Conservation (phyloP, 2,329 filamentous ascomycete genomes). For the Fusarium brachygibbosum region DNA sequence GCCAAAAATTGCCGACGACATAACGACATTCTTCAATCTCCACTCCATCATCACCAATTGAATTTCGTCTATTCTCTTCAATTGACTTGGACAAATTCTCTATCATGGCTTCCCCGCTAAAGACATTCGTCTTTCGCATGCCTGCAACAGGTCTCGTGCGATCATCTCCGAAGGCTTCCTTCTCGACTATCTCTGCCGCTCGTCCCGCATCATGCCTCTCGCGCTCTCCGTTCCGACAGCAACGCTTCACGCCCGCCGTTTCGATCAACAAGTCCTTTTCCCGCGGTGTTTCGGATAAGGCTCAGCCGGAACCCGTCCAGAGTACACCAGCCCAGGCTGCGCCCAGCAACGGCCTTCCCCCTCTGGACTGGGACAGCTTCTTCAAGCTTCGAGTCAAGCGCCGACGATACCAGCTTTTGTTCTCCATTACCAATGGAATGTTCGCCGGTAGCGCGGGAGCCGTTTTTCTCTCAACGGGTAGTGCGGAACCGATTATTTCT, state of each 20-base stretch:
- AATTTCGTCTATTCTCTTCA: neutral
- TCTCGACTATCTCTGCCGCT: conserved; percentile 45
- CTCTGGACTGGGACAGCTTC: conserved; percentile 90
- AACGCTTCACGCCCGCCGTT: conserved; percentile 33
- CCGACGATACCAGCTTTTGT: conserved; percentile 84
- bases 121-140: conserved; percentile 53
- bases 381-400: conserved; percentile 90
- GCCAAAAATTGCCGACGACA: conserved; percentile 34
- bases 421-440: conserved; percentile 76
- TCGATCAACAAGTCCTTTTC: conserved; percentile 36
- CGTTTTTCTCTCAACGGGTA: conserved; percentile 75
- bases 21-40: conserved; percentile 34
- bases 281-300: conserved; percentile 39
- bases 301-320: conserved; percentile 13
- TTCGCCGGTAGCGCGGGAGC: conserved; percentile 73
- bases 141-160: conserved; percentile 45
- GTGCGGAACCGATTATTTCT: conserved; percentile 77
- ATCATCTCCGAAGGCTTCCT: conserved; percentile 49
- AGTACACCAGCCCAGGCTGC: conserved; percentile 17
- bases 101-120: conserved; percentile 51
- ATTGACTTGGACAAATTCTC: neutral
- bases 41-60: conserved; percentile 33
- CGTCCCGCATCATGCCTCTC: conserved; percentile 43
- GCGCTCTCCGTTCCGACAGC: conserved; percentile 34
- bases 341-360: conserved; percentile 37